A percentile compares a stretch with the other conserved stretches of the same genome.
Conservation (phyloP, 2,329 filamentous ascomycete genomes). For the Aspergillus jensenii region DNA sequence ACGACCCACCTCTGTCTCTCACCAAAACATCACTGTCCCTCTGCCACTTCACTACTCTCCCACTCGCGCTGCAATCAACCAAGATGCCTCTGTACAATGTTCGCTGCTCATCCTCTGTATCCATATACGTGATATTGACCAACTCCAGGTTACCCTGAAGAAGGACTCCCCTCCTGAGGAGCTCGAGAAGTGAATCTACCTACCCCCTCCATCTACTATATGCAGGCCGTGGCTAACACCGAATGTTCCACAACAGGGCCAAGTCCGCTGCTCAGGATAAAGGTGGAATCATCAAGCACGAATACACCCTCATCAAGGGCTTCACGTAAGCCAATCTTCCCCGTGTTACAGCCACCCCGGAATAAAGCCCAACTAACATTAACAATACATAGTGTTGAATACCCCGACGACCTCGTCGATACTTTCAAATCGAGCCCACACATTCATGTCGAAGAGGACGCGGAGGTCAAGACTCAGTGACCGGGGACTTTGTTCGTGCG, state of each 20-base stretch:
- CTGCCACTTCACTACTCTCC: not conserved
- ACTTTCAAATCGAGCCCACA: constrained; percentile 64
- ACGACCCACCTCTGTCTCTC: not conserved
- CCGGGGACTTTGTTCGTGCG: not conserved
- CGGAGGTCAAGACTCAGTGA: constrained; percentile 68
- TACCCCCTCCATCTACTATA: not conserved
- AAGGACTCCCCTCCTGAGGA: constrained; percentile 65
- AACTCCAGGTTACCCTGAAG: constrained; percentile 73
- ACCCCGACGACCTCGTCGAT: constrained; percentile 64
- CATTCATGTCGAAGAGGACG: constrained; percentile 76
- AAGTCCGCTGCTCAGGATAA: constrained; percentile 73
- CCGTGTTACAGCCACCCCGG: not conserved
- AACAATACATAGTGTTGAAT: constrained; percentile 62
- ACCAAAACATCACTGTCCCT: not conserved
- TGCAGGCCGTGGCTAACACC: constrained; percentile 14
- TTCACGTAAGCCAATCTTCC: constrained; percentile 70
- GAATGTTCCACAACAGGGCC: constrained; percentile 51
- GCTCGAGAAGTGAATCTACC: constrained; percentile 60
- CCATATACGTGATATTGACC: not conserved
- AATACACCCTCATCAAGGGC: constrained; percentile 85
- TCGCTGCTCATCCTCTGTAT: constrained; percentile 10
- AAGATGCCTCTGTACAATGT: constrained; percentile 44
- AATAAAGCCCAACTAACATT: constrained; percentile 9
- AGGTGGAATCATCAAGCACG: constrained; percentile 80
- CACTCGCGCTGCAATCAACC: not conserved